Conservation (phyloP, 768 basidiomycete species). For the Xerocomellus dryophilus region DNA sequence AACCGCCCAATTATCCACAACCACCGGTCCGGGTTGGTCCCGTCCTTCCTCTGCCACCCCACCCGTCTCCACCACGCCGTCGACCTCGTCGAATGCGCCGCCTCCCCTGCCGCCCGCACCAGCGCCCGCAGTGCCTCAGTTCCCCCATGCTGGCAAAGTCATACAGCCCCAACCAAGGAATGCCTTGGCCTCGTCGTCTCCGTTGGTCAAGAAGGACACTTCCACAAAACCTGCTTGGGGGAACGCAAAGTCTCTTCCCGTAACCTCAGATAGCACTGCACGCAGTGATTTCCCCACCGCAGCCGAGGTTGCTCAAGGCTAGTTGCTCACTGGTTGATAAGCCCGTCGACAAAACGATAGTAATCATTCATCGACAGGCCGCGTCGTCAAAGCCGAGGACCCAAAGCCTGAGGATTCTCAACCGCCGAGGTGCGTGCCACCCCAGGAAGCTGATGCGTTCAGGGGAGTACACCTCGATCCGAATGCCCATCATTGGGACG, state of each 20-base stretch:
- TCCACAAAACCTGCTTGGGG: conserved; percentile 69
- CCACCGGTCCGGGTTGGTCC: conserved; percentile 71
- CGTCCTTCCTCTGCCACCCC: conserved; percentile 73
- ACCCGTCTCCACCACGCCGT: conserved; percentile 51
- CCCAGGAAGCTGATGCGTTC: conserved; percentile 91
- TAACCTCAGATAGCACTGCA: conserved; percentile 39
- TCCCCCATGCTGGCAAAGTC: conserved; percentile 59
- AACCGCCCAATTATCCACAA: conserved; percentile 52
- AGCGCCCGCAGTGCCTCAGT: conserved; percentile 42
- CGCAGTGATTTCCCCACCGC: conserved; percentile 91
- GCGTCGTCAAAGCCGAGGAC: conserved; percentile 30
- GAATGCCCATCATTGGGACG: conserved; percentile 96
- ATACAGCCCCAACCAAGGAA: conserved; percentile 61
- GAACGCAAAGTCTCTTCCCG: conserved; percentile 43
- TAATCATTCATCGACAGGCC: conserved; percentile 22
- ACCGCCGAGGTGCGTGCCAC: conserved; percentile 52
- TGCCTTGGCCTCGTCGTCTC: conserved; percentile 30
- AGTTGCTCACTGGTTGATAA: conserved; percentile 22
- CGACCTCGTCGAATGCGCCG: conserved; percentile 40
- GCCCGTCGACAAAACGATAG: neutral
- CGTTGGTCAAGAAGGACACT: conserved; percentile 34
- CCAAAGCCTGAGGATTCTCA: conserved; percentile 52
- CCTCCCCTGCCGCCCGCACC: conserved; percentile 46
- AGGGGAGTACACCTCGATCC: conserved; percentile 91
- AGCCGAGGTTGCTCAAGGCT: conserved; percentile 88